These are phyloP conservation scores for Panaeolus papilionaceus DNA, from an alignment of 768 basidiomycete genomes.

Conservation along the genomic window DNA sequence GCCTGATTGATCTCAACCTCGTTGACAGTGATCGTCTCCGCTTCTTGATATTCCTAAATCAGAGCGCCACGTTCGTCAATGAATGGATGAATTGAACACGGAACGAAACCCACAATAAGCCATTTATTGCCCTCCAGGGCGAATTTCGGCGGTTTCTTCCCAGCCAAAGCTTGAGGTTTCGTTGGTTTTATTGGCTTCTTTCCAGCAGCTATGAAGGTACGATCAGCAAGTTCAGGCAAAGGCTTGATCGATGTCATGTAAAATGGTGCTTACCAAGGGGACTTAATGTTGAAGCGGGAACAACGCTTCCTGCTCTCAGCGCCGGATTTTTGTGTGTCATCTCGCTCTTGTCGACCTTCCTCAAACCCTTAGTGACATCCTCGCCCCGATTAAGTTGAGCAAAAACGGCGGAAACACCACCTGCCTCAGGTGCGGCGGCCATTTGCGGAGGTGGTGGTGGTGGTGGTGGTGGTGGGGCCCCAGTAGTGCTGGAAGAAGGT, in stretches of 20 bases:
- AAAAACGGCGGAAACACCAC: constrained; percentile 82
- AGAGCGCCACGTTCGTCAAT: not conserved
- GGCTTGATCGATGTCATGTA: not conserved
- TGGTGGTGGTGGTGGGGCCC: constrained; percentile 52
- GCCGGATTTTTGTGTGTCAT: constrained; percentile 99
- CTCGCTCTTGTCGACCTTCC: constrained; percentile 94
- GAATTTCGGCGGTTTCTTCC: constrained; percentile 93
- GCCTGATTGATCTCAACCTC: constrained; percentile 80
- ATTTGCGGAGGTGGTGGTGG: constrained; percentile 64
- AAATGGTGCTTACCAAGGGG: constrained; percentile 31
- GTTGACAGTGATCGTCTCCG: constrained; percentile 77
- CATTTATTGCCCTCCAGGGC: constrained; percentile 93
- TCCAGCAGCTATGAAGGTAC: constrained; percentile 29
- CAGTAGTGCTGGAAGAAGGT: constrained; percentile 40
- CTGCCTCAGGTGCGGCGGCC: constrained; percentile 50
- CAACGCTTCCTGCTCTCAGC: constrained; percentile 68
- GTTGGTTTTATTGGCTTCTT: constrained; percentile 82
- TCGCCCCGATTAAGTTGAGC: constrained; percentile 90
- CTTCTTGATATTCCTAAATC: constrained; percentile 89
- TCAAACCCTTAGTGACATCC: constrained; percentile 87
- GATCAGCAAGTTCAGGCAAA: constrained; percentile 1
- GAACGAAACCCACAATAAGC: constrained; percentile 69
- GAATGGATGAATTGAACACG: not conserved
- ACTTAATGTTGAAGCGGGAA: constrained; percentile 44
- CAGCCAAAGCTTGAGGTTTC: constrained; percentile 82